Base-by-base conservation (phyloP, 257 asterid species). In the Nicotiana otophora region DNA sequence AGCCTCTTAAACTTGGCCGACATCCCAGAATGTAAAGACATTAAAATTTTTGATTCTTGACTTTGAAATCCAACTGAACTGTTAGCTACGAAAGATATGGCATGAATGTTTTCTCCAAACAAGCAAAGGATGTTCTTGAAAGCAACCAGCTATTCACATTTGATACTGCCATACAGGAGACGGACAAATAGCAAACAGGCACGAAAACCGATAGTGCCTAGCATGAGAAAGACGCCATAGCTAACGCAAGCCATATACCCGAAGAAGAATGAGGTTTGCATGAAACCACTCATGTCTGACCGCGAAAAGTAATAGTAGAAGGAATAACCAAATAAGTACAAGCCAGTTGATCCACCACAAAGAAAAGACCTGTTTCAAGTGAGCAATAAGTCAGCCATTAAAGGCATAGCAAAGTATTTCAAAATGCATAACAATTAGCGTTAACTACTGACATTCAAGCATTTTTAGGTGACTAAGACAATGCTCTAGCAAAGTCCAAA, bases 181-280 rank as follows among this genome's bases (percentile, higher is more conserved):
- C 85, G 85, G 20, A 83, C 80, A 63, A 77, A 83, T 26, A 83
- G 51, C 82, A 78, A 68, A 10, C 79, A 69, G 14, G 85, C 82
- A 5, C 78, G 83, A 57, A 77, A 83, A n/a, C 83, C 70, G 1
- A 83, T 80, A 30, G 69, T 10, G 1, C 85, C 85, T 19, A 83
- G 82, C 85, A 83, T 83, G 62, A 83, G 85, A 39, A 83, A 77
- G 80, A 78, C 46, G 17, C 85, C 85, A 78, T 78, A 83, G 67
- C 85, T 75, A 64, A 83, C 28, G 31, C 85, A 83, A 6, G 85
- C 82, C 85, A 83, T 83, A 75, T 83, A 83, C 12, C 85, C 83
- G 4, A 83, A 83, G 83, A 83, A 83, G 82, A 83, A 83, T 1
- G 85, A 77, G 23, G 82, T 65, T 48, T 83, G 85, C 85, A 83